A percentile compares a stretch with the other conserved stretches of the same genome.
Conservation (phyloP, 495 filamentous ascomycete species). For the Aspergillus homomorphus region DNA sequence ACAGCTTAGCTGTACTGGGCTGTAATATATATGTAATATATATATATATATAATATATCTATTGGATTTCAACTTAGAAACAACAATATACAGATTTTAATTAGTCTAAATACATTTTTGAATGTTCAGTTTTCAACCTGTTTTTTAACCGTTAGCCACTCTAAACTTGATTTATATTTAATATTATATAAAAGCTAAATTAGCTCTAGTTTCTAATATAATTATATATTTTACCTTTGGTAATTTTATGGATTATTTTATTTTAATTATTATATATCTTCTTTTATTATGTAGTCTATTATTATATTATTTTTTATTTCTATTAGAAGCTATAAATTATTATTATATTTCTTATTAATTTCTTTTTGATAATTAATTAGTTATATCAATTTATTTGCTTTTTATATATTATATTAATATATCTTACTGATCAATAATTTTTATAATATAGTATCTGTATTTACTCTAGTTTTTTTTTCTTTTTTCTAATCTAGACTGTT, state of each 20-base stretch:
- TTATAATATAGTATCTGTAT: slow-evolving; percentile 2
- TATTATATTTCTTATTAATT: background rate
- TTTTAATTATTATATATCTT: slow-evolving; percentile 1
- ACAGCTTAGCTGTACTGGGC: too few species aligned
- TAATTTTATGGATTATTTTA: background rate
- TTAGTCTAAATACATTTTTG: background rate
- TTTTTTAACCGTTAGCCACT: slow-evolving; percentile 1
- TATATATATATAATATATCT: background rate
- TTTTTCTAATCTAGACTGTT: background rate
- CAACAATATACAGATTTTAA: background rate
- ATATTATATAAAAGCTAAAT: background rate
- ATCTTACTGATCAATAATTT: background rate
- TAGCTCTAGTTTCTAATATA: too few species aligned
- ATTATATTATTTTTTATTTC: too few species aligned
- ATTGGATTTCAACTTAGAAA: background rate
- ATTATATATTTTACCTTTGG: background rate
- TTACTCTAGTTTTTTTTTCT: background rate
- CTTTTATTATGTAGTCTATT: background rate
- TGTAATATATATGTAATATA: too few species aligned
- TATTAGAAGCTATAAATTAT: too few species aligned
- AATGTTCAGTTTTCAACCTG: background rate
- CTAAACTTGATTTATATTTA: background rate
- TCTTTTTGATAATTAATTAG: background rate
- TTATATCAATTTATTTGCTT: too few species aligned
- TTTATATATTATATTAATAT: too few species aligned